phyloP scores from a whole-genome alignment of 176 grass and related monocot genomes.

The Saccharum officinarum region DNA sequence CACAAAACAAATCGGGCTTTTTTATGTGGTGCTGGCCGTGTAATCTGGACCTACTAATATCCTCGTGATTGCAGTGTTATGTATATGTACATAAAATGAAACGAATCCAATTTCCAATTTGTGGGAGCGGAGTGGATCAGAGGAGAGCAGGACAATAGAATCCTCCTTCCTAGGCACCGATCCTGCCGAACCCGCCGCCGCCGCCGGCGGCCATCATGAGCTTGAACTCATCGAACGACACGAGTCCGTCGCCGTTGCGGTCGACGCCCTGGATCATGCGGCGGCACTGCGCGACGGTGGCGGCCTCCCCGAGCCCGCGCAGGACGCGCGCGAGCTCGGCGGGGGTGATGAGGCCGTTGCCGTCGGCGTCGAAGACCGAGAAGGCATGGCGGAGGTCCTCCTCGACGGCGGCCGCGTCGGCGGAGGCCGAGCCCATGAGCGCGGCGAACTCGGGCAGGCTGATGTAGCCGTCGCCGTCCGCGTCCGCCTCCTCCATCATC shows the following conservation, averaged over 20 bases:
- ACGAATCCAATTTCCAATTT: conserved; percentile 16
- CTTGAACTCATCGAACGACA: conserved; percentile 94
- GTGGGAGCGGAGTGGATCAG: neutral
- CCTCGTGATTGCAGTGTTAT: neutral
- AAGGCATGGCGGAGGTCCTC: conserved; percentile 87
- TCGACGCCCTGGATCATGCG: conserved; percentile 96
- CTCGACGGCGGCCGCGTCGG: conserved; percentile 38
- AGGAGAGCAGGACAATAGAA: neutral
- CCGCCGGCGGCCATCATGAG: conserved; percentile 72
- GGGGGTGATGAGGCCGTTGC: conserved; percentile 68
- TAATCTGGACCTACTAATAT: neutral
- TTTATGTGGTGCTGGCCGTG: neutral
- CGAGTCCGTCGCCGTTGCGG: conserved; percentile 70
- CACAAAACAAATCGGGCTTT: neutral
- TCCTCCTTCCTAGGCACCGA: neutral
- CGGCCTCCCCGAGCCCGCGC: conserved; percentile 60
- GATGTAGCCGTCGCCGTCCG: conserved; percentile 87
- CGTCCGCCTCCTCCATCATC: conserved; percentile 89
- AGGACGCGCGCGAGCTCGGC: conserved; percentile 74
- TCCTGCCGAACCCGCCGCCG: neutral
- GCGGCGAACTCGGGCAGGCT: conserved; percentile 76
- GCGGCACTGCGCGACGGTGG: conserved; percentile 74
- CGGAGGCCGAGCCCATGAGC: conserved; percentile 31
- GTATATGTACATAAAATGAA: conserved; percentile 17
- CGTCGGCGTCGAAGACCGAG: conserved; percentile 76